A percentile compares a stretch with the other conserved stretches of the same genome.
Conservation (phyloP, 1,284 basidiomycete species). For the Sparassis latifolia region DNA sequence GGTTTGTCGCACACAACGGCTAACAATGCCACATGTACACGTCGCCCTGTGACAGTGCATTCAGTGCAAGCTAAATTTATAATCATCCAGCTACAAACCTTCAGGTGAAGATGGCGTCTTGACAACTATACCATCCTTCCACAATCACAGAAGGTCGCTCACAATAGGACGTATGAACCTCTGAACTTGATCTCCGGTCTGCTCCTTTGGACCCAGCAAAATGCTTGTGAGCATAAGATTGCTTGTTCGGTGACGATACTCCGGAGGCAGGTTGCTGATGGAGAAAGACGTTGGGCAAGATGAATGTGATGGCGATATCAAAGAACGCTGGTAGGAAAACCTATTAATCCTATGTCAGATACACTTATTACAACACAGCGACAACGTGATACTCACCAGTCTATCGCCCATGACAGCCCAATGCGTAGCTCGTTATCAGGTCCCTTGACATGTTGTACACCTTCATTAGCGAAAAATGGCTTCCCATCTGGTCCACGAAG, state of each 20-base stretch:
- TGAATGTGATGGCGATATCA: conserved; percentile 27
- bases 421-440: conserved; percentile 12
- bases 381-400: not conserved
- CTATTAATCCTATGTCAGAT: conserved; percentile 21
- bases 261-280: conserved; percentile 1
- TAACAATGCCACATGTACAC: conserved; percentile 18
- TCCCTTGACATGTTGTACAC: not conserved
- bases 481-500: conserved; percentile 13
- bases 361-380: not conserved
- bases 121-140: conserved; percentile 15
- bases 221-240: conserved; percentile 22
- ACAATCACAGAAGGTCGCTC: conserved; percentile 16
- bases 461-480: conserved; percentile 15
- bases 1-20: conserved; percentile 23
- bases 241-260: conserved; percentile 22
- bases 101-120: conserved; percentile 12
- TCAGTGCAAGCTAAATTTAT: not conserved
- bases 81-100: conserved; percentile 2
- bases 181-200: conserved; percentile 14
- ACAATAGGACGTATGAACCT: conserved; percentile 13
- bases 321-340: conserved; percentile 28
- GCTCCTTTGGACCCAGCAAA: conserved; percentile 16
- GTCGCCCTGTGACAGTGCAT: not conserved
- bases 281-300: conserved; percentile 18
- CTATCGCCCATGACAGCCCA: not conserved